These are phyloP conservation scores for Ogataea paraovalis DNA, from an alignment of 805 yeast genomes.

Conservation along the genomic window DNA sequence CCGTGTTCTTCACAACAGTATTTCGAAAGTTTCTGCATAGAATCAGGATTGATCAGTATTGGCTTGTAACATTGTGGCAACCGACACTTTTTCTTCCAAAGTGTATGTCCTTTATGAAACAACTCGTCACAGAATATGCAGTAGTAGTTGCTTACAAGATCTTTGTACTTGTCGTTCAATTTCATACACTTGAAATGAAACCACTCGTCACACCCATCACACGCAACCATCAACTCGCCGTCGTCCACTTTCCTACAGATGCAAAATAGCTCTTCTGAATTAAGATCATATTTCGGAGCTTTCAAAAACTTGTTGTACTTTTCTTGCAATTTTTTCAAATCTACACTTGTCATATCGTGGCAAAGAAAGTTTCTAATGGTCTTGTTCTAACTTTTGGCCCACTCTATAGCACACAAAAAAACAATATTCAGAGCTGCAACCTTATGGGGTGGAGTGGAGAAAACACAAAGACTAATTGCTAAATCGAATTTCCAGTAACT, in stretches of 20 bases:
- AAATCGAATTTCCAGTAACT: too few species aligned
- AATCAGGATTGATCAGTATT: constrained; percentile 29
- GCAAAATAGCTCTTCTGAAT: constrained; percentile 68
- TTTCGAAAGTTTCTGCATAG: constrained; percentile 43
- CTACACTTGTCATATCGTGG: neutral
- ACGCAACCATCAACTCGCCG: constrained; percentile 85
- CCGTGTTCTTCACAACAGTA: constrained; percentile 81
- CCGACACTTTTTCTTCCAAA: constrained; percentile 79
- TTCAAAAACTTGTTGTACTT: constrained; percentile 26
- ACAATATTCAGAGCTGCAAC: too few species aligned
- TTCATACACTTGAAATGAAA: constrained; percentile 79
- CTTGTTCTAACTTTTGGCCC: too few species aligned
- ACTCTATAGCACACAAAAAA: too few species aligned
- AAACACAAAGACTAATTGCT: neutral
- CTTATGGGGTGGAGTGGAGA: too few species aligned
- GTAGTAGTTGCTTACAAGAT: constrained; percentile 58
- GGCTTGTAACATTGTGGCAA: constrained; percentile 53
- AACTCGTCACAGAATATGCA: constrained; percentile 66
- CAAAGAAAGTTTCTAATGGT: neutral
- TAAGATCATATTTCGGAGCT: constrained; percentile 38
- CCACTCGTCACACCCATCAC: constrained; percentile 96
- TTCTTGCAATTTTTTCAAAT: constrained; percentile 16
- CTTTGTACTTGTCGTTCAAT: constrained; percentile 45
- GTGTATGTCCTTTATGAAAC: constrained; percentile 46
- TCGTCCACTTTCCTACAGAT: constrained; percentile 73